phyloP scores from a whole-genome alignment of 306 rosid species.

The Sicyos baderoa region DNA sequence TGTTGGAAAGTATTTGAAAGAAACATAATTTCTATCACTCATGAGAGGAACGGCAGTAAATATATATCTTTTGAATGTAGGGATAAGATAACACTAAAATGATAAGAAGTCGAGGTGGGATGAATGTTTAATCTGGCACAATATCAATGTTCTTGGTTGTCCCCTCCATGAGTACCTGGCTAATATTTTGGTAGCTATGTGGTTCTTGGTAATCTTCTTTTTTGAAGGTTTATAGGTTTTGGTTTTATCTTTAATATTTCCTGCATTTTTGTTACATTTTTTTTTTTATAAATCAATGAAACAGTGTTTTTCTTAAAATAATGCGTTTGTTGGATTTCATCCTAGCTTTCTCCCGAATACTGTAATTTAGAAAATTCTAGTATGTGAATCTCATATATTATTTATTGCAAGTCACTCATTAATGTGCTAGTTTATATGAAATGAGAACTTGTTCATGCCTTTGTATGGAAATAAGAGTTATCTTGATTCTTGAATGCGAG shows the following conservation, averaged over 20 bases:
- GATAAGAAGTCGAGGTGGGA: not conserved
- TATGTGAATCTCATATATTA: not conserved
- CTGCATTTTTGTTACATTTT: no score
- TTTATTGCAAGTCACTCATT: not conserved
- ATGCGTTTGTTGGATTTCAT: no score
- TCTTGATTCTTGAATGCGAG: no score
- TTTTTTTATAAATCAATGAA: no score
- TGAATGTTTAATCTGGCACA: not conserved
- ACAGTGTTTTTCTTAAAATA: no score
- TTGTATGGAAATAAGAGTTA: not conserved
- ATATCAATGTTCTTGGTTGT: not conserved
- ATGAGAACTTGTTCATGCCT: not conserved
- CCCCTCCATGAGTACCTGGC: not conserved
- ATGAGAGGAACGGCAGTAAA: not conserved
- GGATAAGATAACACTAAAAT: no score
- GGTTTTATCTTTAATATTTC: not conserved
- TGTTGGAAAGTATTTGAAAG: not conserved
- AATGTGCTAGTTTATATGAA: not conserved
- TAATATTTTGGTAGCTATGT: not conserved
- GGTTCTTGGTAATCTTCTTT: slow-evolving; percentile 1
- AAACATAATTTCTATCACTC: not conserved
- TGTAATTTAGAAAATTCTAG: not conserved
- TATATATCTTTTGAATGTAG: no score
- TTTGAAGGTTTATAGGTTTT: not conserved
- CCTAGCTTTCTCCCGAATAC: not conserved